Percentiles rank a stretch among this genome's conserved stretches.
Evolutionary conservation across 1,139 yeast genomes (phyloP).

Genomic region (Pichia sp.): DNA sequence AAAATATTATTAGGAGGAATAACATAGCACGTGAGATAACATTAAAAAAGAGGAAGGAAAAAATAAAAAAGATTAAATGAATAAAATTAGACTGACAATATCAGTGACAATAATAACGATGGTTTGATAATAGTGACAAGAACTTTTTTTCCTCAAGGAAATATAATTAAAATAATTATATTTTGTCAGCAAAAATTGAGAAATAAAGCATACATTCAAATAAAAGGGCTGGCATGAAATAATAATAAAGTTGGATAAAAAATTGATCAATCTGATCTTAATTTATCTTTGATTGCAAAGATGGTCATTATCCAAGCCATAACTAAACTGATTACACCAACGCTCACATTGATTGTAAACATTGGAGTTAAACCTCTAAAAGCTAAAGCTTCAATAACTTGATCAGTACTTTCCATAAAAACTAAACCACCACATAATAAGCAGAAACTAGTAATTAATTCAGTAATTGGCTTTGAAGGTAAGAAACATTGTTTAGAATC

Average conservation of each 20-base stretch:
- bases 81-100: not conserved
- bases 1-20: not conserved
- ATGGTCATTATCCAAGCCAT: constrained; percentile 87
- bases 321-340: constrained; percentile 70
- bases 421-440: constrained; percentile 83
- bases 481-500: constrained; percentile 19
- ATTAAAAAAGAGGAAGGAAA: not conserved
- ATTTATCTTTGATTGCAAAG: constrained; percentile 56
- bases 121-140: not conserved
- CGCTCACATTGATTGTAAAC: constrained; percentile 83
- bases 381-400: constrained; percentile 74
- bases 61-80: not conserved
- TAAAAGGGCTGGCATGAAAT: constrained; percentile 1
- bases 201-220: not conserved
- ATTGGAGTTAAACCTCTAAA: constrained; percentile 81
- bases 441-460: constrained; percentile 69
- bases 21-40: not conserved
- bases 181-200: not conserved
- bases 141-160: not conserved
- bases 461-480: constrained; percentile 78
- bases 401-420: constrained; percentile 88
- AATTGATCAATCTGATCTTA: constrained; percentile 26
- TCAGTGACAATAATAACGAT: not conserved
- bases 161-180: too few species aligned
- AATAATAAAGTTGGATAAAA: not conserved